Percentiles rank a stretch among this genome's conserved stretches.
Conservation (phyloP, 768 basidiomycete genomes). For the Hypholoma sublateritium region DNA sequence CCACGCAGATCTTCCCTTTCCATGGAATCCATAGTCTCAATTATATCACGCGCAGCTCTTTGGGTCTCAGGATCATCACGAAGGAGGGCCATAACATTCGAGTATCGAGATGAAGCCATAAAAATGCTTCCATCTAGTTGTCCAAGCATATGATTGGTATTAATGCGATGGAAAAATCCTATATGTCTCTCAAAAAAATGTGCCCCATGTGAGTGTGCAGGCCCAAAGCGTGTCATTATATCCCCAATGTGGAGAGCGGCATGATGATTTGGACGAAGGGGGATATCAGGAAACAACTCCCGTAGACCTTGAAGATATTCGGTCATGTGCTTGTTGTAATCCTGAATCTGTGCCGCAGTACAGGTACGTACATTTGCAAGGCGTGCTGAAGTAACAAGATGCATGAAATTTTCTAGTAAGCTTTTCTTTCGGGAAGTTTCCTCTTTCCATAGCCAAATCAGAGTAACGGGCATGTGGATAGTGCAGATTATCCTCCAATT, state of each 20-base stretch:
- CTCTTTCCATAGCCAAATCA: conserved; percentile 24
- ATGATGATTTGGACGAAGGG: conserved; percentile 22
- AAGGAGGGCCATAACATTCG: conserved; percentile 15
- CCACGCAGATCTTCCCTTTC: conserved; percentile 15
- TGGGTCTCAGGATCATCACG: conserved; percentile 6
- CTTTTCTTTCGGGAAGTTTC: conserved; percentile 13
- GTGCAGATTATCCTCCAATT: conserved; percentile 27
- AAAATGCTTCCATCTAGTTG: conserved; percentile 16
- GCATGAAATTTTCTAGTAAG: conserved; percentile 27
- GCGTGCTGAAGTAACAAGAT: conserved; percentile 24
- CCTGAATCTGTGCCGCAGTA: conserved; percentile 17
- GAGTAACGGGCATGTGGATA: conserved; percentile 27
- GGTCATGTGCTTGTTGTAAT: conserved; percentile 19
- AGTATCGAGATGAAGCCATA: conserved; percentile 1
- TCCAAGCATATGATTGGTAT: conserved; percentile 23
- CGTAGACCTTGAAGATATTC: conserved; percentile 16
- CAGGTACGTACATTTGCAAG: conserved; percentile 20
- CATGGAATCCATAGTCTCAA: conserved; percentile 9
- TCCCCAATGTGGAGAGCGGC: conserved; percentile 21
- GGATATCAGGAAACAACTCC: conserved; percentile 16
- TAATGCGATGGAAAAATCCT: conserved; percentile 18
- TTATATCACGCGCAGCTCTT: conserved; percentile 4
- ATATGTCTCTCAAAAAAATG: conserved; percentile 30
- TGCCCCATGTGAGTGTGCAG: conserved; percentile 23
- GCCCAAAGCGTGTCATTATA: conserved; percentile 21